These are phyloP conservation scores for Cordyceps fumosorosea DNA, from an alignment of 2,329 filamentous ascomycete genomes.

Conservation along the genomic window DNA sequence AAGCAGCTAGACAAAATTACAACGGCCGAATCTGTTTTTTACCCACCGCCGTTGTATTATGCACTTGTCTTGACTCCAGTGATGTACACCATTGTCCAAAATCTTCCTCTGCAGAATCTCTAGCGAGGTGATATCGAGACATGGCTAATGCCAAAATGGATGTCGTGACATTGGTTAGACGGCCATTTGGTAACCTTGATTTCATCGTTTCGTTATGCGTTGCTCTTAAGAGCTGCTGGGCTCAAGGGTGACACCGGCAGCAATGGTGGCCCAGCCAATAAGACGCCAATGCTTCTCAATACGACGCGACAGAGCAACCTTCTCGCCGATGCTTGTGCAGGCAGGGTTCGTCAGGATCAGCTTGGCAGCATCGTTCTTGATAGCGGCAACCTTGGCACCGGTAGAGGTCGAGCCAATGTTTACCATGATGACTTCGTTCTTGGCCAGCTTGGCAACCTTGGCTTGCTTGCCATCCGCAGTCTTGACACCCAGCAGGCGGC, in stretches of 20 bases:
- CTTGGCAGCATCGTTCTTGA: slow-evolving; percentile 97
- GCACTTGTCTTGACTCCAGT: not conserved
- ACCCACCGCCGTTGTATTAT: not conserved
- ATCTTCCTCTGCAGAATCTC: not conserved
- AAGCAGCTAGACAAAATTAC: slow-evolving; percentile 4
- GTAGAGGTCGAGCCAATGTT: slow-evolving; percentile 98
- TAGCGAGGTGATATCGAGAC: not conserved
- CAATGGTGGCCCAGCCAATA: slow-evolving; percentile 84
- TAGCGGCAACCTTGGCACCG: slow-evolving; percentile 92
- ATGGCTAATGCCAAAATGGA: not conserved
- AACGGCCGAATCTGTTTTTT: not conserved
- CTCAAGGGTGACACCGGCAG: slow-evolving; percentile 51
- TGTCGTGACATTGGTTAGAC: not conserved
- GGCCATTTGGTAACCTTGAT: not conserved
- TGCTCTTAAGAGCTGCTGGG: slow-evolving; percentile 38
- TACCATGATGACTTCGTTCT: slow-evolving; percentile 99
- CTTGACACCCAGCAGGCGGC: slow-evolving; percentile 90
- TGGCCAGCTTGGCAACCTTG: slow-evolving; percentile 95
- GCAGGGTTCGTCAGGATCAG: slow-evolving; percentile 86
- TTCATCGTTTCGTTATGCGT: not conserved
- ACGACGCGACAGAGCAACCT: slow-evolving; percentile 91
- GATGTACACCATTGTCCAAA: slow-evolving; percentile 6
- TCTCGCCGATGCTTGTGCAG: slow-evolving; percentile 95
- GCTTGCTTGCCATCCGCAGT: slow-evolving; percentile 98
- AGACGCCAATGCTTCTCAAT: slow-evolving; percentile 99